A percentile compares a stretch with the other conserved stretches of the same genome.
phyloP scores from a whole-genome alignment of 257 asterid genomes.

The Solanum peruvianum region DNA sequence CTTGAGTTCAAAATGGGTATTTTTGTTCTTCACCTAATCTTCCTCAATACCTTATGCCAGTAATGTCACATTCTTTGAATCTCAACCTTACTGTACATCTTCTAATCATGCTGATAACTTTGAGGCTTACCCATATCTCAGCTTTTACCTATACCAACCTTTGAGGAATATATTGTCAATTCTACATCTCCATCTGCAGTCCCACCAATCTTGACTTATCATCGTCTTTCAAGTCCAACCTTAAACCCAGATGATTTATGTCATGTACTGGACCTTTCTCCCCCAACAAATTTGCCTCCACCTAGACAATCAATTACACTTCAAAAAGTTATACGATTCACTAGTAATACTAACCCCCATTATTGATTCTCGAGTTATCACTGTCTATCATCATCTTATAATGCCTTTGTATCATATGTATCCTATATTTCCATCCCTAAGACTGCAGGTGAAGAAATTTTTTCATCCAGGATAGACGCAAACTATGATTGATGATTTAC shows the following conservation, averaged over 20 bases:
- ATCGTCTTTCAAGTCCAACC: background rate
- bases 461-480: background rate
- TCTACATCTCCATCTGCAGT: background rate
- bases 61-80: background rate
- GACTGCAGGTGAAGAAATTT: background rate
- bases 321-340: background rate
- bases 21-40: background rate
- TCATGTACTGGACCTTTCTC: background rate
- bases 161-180: background rate
- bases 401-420: background rate
- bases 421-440: background rate
- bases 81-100: background rate
- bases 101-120: background rate
- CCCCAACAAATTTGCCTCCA: background rate
- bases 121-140: background rate
- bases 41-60: background rate
- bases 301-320: background rate
- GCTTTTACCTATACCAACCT: background rate
- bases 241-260: background rate
- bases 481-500: background rate
- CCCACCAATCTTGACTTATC: background rate
- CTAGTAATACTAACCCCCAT: background rate
- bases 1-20: background rate
- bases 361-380: background rate
- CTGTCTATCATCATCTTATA: background rate